These are phyloP conservation scores for Tremella fuciformis DNA, from an alignment of 768 basidiomycete species.

Conservation along the genomic window DNA sequence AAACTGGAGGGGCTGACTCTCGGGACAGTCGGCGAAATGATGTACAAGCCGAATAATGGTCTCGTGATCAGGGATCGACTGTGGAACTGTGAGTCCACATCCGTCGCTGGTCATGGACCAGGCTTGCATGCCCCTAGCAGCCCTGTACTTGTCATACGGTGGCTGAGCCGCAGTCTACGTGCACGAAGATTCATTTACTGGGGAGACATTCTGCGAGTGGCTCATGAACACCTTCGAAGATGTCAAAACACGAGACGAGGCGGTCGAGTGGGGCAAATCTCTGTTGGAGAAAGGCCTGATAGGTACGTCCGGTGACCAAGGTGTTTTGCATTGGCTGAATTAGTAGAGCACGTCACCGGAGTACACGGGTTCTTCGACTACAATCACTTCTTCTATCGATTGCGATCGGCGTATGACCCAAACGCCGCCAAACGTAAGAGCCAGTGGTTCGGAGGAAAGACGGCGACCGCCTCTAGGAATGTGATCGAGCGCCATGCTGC, in stretches of 20 bases:
- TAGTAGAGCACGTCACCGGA: slow-evolving; percentile 70
- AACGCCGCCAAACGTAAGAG: slow-evolving; percentile 27
- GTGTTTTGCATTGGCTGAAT: background rate
- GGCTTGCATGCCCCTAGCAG: too few species aligned
- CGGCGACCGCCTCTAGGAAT: slow-evolving; percentile 22
- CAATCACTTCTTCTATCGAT: slow-evolving; percentile 84
- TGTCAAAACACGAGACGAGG: slow-evolving; percentile 76
- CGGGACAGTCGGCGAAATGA: slow-evolving; percentile 57
- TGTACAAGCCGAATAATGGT: slow-evolving; percentile 61
- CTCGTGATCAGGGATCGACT: slow-evolving; percentile 77
- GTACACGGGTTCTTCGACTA: slow-evolving; percentile 76
- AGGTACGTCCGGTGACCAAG: slow-evolving; percentile 28
- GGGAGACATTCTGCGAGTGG: slow-evolving; percentile 87
- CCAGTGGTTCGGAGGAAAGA: slow-evolving; percentile 29
- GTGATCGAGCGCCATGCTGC: slow-evolving; percentile 26
- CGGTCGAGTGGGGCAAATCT: slow-evolving; percentile 70
- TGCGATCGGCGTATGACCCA: slow-evolving; percentile 66
- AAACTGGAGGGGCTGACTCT: slow-evolving; percentile 63
- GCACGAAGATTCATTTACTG: slow-evolving; percentile 70
- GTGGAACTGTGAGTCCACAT: slow-evolving; percentile 63
- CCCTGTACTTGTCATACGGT: background rate
- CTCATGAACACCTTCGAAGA: slow-evolving; percentile 86
- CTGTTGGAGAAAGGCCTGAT: slow-evolving; percentile 79
- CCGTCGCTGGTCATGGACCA: slow-evolving; percentile 10
- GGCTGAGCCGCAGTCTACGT: slow-evolving; percentile 47